phyloP scores from a whole-genome alignment of 257 asterid genomes.

The Solanum lycopersicoides region DNA sequence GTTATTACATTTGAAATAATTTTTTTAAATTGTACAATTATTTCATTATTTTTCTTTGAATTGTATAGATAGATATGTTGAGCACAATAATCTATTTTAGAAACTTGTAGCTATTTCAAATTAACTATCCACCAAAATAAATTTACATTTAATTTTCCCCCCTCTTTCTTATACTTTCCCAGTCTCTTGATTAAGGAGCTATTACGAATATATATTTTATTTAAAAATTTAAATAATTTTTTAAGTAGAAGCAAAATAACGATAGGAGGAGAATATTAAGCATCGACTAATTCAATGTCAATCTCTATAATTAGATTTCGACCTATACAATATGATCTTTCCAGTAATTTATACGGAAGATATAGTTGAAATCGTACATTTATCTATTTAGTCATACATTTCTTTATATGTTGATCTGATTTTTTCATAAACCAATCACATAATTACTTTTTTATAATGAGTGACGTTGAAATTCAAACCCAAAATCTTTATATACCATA shows the following conservation, averaged over 20 bases:
- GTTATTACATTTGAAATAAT: neutral
- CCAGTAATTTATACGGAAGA: neutral
- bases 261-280: neutral
- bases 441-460: accelerated
- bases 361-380: neutral
- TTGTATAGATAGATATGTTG: neutral
- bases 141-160: neutral
- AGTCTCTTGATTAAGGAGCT: neutral
- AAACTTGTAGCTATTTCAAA: neutral
- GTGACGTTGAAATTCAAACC: neutral
- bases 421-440: neutral
- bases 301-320: neutral
- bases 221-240: neutral
- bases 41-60: neutral
- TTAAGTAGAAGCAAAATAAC: too few species aligned
- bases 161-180: too few species aligned
- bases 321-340: neutral
- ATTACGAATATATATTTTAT: neutral
- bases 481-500: neutral
- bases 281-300: neutral
- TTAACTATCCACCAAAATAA: neutral
- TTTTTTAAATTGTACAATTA: neutral
- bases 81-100: neutral
- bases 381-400: too few species aligned
- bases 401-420: neutral